Evolutionary conservation across 2,329 filamentous ascomycete species (phyloP).

Genomic region (Cytospora leucostoma): DNA sequence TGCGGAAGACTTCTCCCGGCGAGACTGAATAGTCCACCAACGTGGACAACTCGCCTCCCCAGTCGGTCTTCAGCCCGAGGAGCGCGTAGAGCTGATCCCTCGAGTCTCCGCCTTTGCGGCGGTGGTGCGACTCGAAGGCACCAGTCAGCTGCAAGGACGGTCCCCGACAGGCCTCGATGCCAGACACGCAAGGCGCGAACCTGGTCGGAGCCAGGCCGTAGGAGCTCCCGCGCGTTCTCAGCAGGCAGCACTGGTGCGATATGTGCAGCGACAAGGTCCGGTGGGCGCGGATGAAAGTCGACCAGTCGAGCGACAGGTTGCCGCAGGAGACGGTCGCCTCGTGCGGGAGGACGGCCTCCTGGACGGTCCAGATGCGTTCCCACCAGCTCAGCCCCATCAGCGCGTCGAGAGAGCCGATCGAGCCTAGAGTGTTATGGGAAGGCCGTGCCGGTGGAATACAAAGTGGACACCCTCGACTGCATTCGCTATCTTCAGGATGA

Average conservation of each 20-base stretch:
- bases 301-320: not conserved
- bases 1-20: not conserved
- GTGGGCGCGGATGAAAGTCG: not conserved
- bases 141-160: not conserved
- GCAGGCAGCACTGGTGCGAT: not conserved
- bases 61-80: not conserved
- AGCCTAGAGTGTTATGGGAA: not conserved
- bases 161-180: not conserved
- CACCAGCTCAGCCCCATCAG: not conserved
- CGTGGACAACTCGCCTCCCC: not conserved
- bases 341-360: not conserved
- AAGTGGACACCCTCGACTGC: not conserved
- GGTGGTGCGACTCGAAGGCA: not conserved
- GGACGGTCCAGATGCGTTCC: not conserved
- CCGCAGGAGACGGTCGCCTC: not conserved
- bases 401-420: not conserved
- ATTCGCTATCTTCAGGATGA: not conserved
- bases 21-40: not conserved
- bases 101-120: not conserved
- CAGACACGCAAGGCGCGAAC: not conserved
- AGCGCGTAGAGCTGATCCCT: not conserved
- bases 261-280: not conserved
- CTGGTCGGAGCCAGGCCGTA: too few species aligned
- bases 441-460: not conserved
- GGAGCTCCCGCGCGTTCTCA: too few species aligned